A percentile compares a stretch with the other conserved stretches of the same genome.
phyloP scores from a whole-genome alignment of 352 stramenopile species.

The Pythium periplocum region DNA sequence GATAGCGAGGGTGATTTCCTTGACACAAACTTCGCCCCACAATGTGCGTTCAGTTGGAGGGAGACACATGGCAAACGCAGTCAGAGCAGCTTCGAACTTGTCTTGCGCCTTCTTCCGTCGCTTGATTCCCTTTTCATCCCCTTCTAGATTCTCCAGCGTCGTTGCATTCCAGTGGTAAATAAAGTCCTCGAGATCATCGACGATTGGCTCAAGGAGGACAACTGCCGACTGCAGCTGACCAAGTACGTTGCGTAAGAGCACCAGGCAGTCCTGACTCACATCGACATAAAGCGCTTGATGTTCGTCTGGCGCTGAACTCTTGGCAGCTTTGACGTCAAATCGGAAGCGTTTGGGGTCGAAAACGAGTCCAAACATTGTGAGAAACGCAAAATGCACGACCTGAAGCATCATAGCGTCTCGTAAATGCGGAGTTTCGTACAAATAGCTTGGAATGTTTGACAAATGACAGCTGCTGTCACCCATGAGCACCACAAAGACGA shows the following conservation, averaged over 20 bases:
- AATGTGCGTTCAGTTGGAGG: constrained; percentile 20
- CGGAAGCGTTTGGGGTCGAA: constrained; percentile 15
- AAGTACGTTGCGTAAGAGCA: constrained; percentile 43
- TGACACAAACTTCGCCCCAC: constrained; percentile 57
- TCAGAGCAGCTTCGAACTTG: constrained; percentile 3
- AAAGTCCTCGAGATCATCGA: constrained; percentile 6
- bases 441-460: constrained; percentile 9
- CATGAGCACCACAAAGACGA: constrained; percentile 26
- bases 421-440: constrained; percentile 15
- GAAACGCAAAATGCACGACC: constrained; percentile 21
- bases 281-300: constrained; percentile 19
- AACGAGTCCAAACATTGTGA: constrained; percentile 18
- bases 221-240: constrained; percentile 23
- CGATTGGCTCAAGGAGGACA: constrained; percentile 10
- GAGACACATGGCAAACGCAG: constrained; percentile 25
- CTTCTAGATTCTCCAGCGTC: constrained; percentile 4
- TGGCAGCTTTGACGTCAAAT: too few relatives aligned
- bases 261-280: constrained; percentile 34
- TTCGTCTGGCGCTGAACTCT: constrained; percentile 6
- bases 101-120: background rate
- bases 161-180: constrained; percentile 9
- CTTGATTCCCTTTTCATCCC: background rate
- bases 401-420: constrained; percentile 28
- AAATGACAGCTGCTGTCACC: constrained; percentile 28
- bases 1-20: constrained; percentile 45